These are phyloP conservation scores for Chenopodium berlandieri DNA, from an alignment of 148 eudicot genomes.

Conservation along the genomic window DNA sequence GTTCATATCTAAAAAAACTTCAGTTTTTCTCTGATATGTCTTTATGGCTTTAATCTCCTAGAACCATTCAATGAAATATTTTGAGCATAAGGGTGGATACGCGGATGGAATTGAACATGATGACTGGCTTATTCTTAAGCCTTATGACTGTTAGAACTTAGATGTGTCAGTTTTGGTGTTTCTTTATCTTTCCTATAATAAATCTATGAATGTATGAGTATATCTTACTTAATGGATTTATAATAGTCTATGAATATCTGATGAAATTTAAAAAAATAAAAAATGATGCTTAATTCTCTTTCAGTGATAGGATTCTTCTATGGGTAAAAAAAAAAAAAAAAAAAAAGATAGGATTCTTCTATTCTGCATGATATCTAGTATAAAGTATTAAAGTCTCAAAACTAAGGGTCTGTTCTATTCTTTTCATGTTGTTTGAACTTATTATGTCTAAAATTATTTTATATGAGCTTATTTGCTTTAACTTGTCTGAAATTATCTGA, in stretches of 20 bases:
- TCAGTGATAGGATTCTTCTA: neutral
- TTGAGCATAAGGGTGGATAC: neutral
- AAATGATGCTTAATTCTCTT: neutral
- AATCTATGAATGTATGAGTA: neutral
- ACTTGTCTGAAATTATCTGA: no score
- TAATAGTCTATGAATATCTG: neutral
- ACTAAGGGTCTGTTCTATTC: no score
- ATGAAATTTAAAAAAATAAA: neutral
- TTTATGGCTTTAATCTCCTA: neutral
- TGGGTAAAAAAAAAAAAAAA: neutral
- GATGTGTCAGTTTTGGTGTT: neutral
- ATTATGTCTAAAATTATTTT: no score
- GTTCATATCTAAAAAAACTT: constrained; percentile 34
- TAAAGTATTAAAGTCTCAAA: no score
- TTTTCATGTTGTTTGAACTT: no score
- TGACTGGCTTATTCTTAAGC: constrained; percentile 1
- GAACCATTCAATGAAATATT: neutral
- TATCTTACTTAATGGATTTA: neutral
- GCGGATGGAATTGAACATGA: neutral
- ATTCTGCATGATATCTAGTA: neutral
- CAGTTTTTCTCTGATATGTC: neutral
- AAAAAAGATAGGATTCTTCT: neutral
- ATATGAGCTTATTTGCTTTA: no score
- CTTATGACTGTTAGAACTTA: neutral
- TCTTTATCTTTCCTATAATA: neutral